Conservation (phyloP, 768 basidiomycete genomes). For the Tephrocybe sp. region DNA sequence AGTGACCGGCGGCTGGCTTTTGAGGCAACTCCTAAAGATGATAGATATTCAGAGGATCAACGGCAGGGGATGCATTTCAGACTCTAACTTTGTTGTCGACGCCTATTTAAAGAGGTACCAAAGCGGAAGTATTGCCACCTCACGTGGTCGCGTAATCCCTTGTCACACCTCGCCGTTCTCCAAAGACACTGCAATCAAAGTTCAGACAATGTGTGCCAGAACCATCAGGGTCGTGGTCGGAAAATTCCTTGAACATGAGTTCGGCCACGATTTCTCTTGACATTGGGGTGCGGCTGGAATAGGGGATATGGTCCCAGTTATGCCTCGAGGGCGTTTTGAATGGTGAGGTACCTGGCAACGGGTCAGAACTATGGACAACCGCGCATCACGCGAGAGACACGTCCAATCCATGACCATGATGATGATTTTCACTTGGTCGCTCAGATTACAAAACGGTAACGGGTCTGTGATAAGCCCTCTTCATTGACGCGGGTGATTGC, state of each 20-base stretch:
- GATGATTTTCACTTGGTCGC: too few relatives aligned
- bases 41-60: background rate
- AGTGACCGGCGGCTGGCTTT: background rate
- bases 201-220: conserved; percentile 1
- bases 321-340: too few relatives aligned
- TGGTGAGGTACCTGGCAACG: too few relatives aligned
- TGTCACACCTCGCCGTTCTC: conserved; percentile 6
- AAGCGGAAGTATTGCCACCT: conserved; percentile 1
- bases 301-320: too few relatives aligned
- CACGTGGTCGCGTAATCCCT: conserved; percentile 9
- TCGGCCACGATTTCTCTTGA: too few relatives aligned
- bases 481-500: too few relatives aligned
- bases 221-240: conserved; percentile 6
- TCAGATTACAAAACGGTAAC: too few relatives aligned
- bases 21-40: background rate
- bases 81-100: background rate
- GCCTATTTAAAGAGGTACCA: background rate
- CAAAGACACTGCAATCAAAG: background rate
- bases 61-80: background rate
- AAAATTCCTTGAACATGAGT: conserved; percentile 9
- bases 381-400: too few relatives aligned
- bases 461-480: too few relatives aligned
- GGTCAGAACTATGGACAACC: too few relatives aligned
- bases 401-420: too few relatives aligned
- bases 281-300: too few relatives aligned